phyloP scores from a whole-genome alignment of 2,329 filamentous ascomycete genomes.

The Talaromyces sp. region DNA sequence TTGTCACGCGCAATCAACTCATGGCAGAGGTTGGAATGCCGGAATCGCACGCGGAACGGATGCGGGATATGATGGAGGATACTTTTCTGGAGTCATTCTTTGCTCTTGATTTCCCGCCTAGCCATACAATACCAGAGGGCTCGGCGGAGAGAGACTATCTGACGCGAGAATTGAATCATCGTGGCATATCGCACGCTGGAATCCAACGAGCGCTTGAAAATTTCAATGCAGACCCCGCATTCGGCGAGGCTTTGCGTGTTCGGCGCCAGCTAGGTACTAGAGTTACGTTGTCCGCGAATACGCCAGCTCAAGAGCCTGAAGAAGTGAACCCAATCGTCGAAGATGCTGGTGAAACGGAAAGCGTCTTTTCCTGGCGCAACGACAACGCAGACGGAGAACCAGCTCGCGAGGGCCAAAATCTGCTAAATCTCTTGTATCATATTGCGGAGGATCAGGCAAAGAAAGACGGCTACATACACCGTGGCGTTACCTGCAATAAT shows the following conservation, averaged over 20 bases:
- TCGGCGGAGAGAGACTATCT: constrained; percentile 37
- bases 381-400: constrained; percentile 41
- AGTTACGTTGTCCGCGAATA: constrained; percentile 31
- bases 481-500: constrained; percentile 86
- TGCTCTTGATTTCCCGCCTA: constrained; percentile 38
- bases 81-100: constrained; percentile 44
- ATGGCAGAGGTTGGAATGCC: constrained; percentile 41
- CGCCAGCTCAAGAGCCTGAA: constrained; percentile 23
- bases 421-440: constrained; percentile 80
- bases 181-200: constrained; percentile 37
- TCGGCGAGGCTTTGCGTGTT: constrained; percentile 37
- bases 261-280: constrained; percentile 39
- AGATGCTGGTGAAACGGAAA: constrained; percentile 40
- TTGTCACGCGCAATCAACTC: constrained; percentile 41
- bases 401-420: constrained; percentile 64
- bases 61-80: constrained; percentile 45
- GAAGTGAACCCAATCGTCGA: background rate
- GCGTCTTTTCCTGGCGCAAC: constrained; percentile 44
- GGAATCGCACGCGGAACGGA: constrained; percentile 37
- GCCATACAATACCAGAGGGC: constrained; percentile 32
- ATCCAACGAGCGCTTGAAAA: constrained; percentile 36
- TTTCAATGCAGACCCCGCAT: constrained; percentile 40
- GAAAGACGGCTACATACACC: constrained; percentile 83
- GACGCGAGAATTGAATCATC: constrained; percentile 35
- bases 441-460: constrained; percentile 91